Evolutionary conservation across 352 stramenopile genomes (phyloP).

Genomic region (Globisporangium uncinulatum): DNA sequence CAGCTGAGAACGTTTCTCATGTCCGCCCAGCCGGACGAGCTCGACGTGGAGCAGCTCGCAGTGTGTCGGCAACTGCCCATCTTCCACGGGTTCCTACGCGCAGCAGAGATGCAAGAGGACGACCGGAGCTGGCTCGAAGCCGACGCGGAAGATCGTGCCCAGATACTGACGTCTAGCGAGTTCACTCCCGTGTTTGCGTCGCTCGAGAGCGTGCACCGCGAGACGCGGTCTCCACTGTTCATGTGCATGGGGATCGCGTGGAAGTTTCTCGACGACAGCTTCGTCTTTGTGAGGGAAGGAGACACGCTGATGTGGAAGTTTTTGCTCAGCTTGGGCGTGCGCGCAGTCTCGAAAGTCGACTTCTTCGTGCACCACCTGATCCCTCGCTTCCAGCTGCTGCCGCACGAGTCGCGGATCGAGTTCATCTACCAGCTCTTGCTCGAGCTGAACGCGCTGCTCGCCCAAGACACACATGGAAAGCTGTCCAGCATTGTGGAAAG

Average conservation of each 20-base stretch:
- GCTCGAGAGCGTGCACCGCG: conserved; percentile 14
- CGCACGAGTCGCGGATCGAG: conserved; percentile 22
- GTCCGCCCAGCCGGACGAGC: conserved; percentile 28
- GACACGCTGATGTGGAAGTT: conserved; percentile 26
- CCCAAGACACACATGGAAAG: conserved; percentile 33
- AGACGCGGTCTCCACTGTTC: conserved; percentile 14
- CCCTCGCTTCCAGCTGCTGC: conserved; percentile 33
- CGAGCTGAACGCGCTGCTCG: conserved; percentile 33
- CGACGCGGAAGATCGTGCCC: neutral
- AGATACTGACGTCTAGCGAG: conserved; percentile 7
- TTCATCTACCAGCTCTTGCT: conserved; percentile 40
- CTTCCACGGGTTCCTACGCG: conserved; percentile 30
- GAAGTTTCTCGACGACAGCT: conserved; percentile 43
- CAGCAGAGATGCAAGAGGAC: conserved; percentile 8
- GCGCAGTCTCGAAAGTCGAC: conserved; percentile 33
- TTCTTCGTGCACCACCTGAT: conserved; percentile 50
- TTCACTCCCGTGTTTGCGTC: conserved; percentile 26
- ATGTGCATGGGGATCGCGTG: conserved; percentile 37
- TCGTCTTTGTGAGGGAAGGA: conserved; percentile 41
- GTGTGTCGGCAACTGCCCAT: conserved; percentile 44
- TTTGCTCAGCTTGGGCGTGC: conserved; percentile 25
- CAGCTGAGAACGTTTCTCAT: conserved; percentile 42
- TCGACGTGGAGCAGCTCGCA: conserved; percentile 22
- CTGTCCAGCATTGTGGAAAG: conserved; percentile 37
- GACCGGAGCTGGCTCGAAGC: conserved; percentile 13